Conservation (phyloP, 176 grass and related monocot genomes). For the Oryza meyeriana region DNA sequence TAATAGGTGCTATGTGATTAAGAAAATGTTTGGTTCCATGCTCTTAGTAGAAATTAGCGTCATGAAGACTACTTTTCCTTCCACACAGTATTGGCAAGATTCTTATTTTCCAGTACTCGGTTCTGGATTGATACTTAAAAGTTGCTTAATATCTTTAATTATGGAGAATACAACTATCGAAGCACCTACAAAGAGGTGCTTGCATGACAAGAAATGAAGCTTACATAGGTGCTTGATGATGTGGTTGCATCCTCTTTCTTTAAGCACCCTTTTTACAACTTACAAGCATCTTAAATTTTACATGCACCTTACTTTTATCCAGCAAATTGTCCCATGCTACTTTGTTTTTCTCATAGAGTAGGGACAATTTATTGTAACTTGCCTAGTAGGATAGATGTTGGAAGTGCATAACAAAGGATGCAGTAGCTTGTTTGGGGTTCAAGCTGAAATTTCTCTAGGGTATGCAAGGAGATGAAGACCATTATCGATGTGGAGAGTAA, state of each 20-base stretch:
- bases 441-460: constrained; percentile 6
- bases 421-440: neutral
- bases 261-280: neutral
- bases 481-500: constrained; percentile 60
- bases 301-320: neutral
- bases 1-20: neutral
- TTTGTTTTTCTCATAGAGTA: neutral
- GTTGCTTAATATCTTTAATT: neutral
- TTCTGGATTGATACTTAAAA: neutral
- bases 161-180: neutral
- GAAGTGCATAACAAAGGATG: constrained; percentile 6
- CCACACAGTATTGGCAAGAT: neutral
- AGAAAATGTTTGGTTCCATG: neutral
- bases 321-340: neutral
- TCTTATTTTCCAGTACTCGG: neutral
- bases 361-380: neutral
- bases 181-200: neutral
- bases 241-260: neutral
- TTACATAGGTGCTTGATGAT: neutral
- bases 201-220: neutral
- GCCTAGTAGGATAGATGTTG: neutral
- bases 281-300: neutral
- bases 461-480: constrained; percentile 45
- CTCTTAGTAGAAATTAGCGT: neutral
- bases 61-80: neutral